Conservation (phyloP, 768 basidiomycete species). For the Lactarius sanguifluus region DNA sequence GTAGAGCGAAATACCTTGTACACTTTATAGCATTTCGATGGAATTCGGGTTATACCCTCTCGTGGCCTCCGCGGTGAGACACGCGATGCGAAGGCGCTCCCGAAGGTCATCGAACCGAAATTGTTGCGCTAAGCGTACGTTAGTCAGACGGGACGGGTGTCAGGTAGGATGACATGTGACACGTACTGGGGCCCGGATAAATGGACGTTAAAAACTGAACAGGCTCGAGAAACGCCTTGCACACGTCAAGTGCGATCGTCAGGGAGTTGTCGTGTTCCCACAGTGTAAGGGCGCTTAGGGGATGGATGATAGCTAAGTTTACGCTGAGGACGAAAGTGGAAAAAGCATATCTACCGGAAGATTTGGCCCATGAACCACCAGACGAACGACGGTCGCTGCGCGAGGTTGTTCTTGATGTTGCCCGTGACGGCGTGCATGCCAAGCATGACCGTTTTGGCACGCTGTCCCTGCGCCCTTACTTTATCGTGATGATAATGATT, state of each 20-base stretch:
- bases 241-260: conserved; percentile 58
- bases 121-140: conserved; percentile 12
- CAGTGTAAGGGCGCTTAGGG: conserved; percentile 48
- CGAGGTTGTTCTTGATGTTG: conserved; percentile 42
- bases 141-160: not conserved
- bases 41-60: conserved; percentile 9
- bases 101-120: conserved; percentile 11
- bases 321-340: not conserved
- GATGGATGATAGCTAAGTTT: not conserved
- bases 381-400: conserved; percentile 59
- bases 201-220: conserved; percentile 21
- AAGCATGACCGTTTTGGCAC: conserved; percentile 55
- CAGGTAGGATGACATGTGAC: no score
- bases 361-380: conserved; percentile 77
- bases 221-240: conserved; percentile 54
- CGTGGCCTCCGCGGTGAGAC: conserved; percentile 6
- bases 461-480: conserved; percentile 32
- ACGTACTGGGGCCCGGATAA: conserved; percentile 26
- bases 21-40: conserved; percentile 8
- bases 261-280: conserved; percentile 59
- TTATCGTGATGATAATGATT: not conserved
- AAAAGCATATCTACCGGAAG: conserved; percentile 41
- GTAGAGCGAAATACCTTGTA: not conserved
- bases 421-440: conserved; percentile 61
- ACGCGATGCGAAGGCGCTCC: conserved; percentile 14